Evolutionary conservation across 2,329 filamentous ascomycete species (phyloP), one percentile per base, ranked within the genome.

Genomic region (Sporothrix globosa): DNA sequence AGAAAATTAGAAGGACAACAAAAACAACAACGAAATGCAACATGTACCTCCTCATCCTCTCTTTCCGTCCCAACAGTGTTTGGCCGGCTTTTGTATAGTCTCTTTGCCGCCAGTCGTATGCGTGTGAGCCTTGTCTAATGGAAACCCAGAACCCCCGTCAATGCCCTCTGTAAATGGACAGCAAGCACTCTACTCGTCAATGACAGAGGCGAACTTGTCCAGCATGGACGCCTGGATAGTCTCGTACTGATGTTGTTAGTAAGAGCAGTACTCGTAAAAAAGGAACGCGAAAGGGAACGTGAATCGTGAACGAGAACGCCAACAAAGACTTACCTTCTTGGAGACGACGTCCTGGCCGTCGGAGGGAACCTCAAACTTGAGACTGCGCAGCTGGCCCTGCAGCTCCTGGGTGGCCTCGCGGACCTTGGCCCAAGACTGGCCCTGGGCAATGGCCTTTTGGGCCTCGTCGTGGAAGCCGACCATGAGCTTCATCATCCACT

Each of bases 401-500:
- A 98, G 89, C 30, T 97, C 95, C 70, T 87, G 84, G 14, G 96
- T 99, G 46, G 92, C 89, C 77, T 99, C 96, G 75, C 95, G 90
- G 69, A 99, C 91, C 87, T 97, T 97, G 79, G 85, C 84, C 96
- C 96, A 99, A 82, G 84, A 91, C 82, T 95, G 91, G 72, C 96
- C 96, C 81, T 97, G 93, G 6, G 91, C 87, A 78, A 99, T 88
- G 7, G 93, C 93, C 88, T 97, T 98, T 81, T 98, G 95, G 30
- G 93, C 90, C 85, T 99, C 96, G 77, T 99, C 96, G 80, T 97
- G 93, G 88, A 95, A 99, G 71, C 91, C 92, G 86, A 99, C 92
- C 90, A 99, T 98, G 74, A 93, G 91, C 88, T 97, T 97, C 96
- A 99, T 99, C 96, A 99, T 98, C 91, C 96, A 99, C 81, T 97